These are phyloP conservation scores for Lasiosphaeria hispida DNA, from an alignment of 495 filamentous ascomycete genomes.

Conservation along the genomic window DNA sequence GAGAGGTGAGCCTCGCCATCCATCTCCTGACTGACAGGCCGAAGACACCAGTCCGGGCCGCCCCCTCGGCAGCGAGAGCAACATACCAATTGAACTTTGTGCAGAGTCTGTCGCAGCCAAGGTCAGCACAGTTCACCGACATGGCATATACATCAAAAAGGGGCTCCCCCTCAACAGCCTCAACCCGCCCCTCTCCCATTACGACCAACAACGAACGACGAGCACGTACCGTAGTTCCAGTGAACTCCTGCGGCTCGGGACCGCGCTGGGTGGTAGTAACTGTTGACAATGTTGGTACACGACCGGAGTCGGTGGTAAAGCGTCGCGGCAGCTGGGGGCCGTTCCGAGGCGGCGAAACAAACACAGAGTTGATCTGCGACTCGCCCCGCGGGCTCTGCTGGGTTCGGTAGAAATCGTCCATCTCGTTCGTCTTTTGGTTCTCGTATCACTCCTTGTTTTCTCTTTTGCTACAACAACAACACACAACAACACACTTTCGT, in stretches of 20 bases:
- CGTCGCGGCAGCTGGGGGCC: slow-evolving; percentile 72
- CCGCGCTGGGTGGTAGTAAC: slow-evolving; percentile 51
- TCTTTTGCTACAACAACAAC: slow-evolving; percentile 39
- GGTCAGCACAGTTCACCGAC: slow-evolving; percentile 15
- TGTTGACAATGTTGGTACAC: slow-evolving; percentile 75
- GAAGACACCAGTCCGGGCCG: slow-evolving; percentile 1
- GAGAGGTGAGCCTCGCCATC: neutral
- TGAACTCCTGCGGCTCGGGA: slow-evolving; percentile 43
- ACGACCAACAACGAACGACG: neutral
- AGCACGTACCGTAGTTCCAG: slow-evolving; percentile 41
- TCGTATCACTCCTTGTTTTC: slow-evolving; percentile 8
- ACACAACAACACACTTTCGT: slow-evolving; percentile 36
- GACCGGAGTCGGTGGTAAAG: slow-evolving; percentile 89
- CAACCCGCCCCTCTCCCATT: neutral
- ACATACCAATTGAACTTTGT: slow-evolving; percentile 61
- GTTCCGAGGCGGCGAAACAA: slow-evolving; percentile 67
- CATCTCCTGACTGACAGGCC: neutral
- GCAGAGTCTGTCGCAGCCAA: slow-evolving; percentile 40
- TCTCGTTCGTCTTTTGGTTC: slow-evolving; percentile 55
- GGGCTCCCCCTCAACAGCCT: neutral
- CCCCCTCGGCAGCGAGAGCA: slow-evolving; percentile 15
- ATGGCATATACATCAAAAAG: neutral
- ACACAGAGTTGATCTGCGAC: slow-evolving; percentile 60
- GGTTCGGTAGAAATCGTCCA: slow-evolving; percentile 66
- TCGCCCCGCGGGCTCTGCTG: slow-evolving; percentile 71